Conservation (phyloP, 305 asterid species). For the Fraxinus latifolia region DNA sequence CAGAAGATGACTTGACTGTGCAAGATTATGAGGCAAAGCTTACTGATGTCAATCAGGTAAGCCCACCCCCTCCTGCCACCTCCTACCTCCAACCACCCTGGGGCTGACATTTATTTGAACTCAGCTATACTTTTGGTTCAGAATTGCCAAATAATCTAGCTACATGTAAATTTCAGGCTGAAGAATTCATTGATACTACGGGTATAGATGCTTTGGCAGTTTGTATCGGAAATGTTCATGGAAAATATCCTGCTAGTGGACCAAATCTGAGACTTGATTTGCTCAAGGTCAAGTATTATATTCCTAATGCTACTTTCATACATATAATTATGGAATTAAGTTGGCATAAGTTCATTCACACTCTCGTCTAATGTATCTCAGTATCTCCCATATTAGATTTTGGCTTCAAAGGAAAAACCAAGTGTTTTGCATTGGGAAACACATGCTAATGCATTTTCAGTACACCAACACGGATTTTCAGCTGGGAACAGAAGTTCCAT, state of each 20-base stretch:
- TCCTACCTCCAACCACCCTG: conserved; percentile 5
- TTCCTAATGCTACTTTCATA: conserved; percentile 16
- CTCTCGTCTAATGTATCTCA: not conserved
- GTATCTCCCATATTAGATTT: not conserved
- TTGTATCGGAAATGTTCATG: conserved; percentile 96
- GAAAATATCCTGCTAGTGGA: conserved; percentile 82
- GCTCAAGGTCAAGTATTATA: conserved; percentile 58
- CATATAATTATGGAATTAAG: not conserved
- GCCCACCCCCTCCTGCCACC: not conserved
- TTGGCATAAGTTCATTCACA: not conserved
- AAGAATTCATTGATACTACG: conserved; percentile 75
- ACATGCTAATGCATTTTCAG: not conserved
- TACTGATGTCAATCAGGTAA: conserved; percentile 82
- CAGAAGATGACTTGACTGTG: conserved; percentile 88
- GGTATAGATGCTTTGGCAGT: conserved; percentile 95
- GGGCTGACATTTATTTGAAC: not conserved
- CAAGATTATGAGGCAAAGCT: conserved; percentile 85
- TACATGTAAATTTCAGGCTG: conserved; percentile 58
- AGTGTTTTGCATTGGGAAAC: not conserved
- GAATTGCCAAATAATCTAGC: conserved; percentile 13
- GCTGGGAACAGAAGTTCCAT: not conserved
- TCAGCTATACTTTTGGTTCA: conserved; percentile 3
- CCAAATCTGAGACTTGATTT: conserved; percentile 86
- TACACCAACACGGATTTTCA: not conserved
- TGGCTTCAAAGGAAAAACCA: not conserved